Conservation (phyloP, 495 filamentous ascomycete genomes). For the Annulohypoxylon moriforme region DNA sequence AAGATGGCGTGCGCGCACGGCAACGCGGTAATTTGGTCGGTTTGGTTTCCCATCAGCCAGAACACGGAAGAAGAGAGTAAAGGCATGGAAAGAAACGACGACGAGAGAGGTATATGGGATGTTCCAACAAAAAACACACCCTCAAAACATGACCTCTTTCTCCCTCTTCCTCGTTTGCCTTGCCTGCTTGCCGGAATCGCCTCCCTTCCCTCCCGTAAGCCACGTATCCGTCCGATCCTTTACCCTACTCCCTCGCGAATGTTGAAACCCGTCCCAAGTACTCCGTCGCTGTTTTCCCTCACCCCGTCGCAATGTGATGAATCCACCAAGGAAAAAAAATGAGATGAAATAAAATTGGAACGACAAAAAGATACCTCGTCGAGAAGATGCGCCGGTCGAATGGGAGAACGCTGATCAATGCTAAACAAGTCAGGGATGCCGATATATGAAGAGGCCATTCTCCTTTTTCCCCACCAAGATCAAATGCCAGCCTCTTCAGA, state of each 20-base stretch:
- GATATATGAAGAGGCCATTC: slow-evolving; percentile 32
- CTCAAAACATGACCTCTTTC: slow-evolving; percentile 15
- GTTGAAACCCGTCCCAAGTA: slow-evolving; percentile 33
- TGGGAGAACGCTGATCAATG: slow-evolving; percentile 44
- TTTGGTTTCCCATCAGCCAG: slow-evolving; percentile 18
- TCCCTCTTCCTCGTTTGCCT: not conserved
- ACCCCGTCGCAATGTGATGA: slow-evolving; percentile 24
- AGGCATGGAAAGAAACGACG: slow-evolving; percentile 12
- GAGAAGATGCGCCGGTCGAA: slow-evolving; percentile 41
- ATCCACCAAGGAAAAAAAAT: slow-evolving; percentile 22
- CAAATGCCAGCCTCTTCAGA: slow-evolving; percentile 40
- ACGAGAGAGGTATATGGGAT: slow-evolving; percentile 26
- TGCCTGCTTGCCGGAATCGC: slow-evolving; percentile 19
- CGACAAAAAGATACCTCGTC: slow-evolving; percentile 23
- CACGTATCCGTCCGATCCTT: slow-evolving; percentile 15
- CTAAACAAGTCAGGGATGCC: slow-evolving; percentile 46
- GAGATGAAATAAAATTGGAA: not conserved
- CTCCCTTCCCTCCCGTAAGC: slow-evolving; percentile 26
- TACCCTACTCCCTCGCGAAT: slow-evolving; percentile 11
- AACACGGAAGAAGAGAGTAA: slow-evolving; percentile 1
- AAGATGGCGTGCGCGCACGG: not conserved
- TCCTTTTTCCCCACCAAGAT: slow-evolving; percentile 22
- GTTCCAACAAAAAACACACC: slow-evolving; percentile 21
- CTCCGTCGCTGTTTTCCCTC: slow-evolving; percentile 43
- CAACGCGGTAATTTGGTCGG: slow-evolving; percentile 5